Percentiles rank a stretch among this genome's conserved stretches.
These are phyloP conservation scores for Saccharomycopsis sp. DNA, from an alignment of 805 yeast species.

Conservation along the genomic window DNA sequence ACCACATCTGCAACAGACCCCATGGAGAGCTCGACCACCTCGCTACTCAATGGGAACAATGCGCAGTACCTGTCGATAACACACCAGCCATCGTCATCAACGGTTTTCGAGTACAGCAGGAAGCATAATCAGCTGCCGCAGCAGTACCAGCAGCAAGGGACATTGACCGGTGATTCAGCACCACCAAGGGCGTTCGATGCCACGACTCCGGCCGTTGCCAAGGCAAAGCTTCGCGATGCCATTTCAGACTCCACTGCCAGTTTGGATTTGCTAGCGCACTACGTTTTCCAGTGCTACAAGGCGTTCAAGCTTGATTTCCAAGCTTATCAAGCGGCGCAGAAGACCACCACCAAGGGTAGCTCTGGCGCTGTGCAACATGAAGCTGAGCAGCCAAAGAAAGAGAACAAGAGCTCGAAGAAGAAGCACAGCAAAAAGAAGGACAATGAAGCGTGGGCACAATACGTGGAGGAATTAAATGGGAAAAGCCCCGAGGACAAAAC, in stretches of 20 bases:
- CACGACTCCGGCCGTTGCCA: no score
- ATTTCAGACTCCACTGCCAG: conserved; percentile 7
- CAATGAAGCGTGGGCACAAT: no score
- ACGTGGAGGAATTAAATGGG: background rate
- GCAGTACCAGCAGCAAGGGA: no score
- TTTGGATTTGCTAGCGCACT: conserved; percentile 11
- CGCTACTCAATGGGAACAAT: no score
- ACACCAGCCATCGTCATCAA: no score
- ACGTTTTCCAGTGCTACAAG: conserved; percentile 11
- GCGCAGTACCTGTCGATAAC: no score
- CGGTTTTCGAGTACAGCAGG: background rate
- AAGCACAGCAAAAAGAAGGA: background rate
- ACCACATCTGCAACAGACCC: no score
- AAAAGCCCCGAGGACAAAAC: background rate
- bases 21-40: no score
- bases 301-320: conserved; percentile 11
- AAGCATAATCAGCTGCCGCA: background rate
- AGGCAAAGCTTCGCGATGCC: no score
- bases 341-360: background rate
- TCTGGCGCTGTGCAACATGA: no score
- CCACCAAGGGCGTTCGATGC: no score
- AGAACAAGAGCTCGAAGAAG: background rate
- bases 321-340: background rate
- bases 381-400: background rate
- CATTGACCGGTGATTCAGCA: no score